Evolutionary conservation across 768 basidiomycete species (phyloP).

Genomic region (Pleurotus citrinopileatus): DNA sequence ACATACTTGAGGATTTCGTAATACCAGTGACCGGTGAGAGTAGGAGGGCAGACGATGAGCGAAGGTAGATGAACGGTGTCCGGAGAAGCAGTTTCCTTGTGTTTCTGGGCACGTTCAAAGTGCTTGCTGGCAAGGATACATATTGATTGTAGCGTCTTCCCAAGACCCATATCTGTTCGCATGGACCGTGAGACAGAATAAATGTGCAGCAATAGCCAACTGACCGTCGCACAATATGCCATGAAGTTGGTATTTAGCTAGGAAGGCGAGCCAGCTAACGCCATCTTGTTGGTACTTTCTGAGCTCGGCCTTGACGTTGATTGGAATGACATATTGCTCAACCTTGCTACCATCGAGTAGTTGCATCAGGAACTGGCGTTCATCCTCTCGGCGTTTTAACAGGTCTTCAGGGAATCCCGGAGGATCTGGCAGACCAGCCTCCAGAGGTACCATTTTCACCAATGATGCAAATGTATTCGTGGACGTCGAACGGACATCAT

Average conservation of each 20-base stretch:
- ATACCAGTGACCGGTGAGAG: constrained; percentile 98
- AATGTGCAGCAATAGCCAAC: constrained; percentile 16
- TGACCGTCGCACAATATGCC: constrained; percentile 96
- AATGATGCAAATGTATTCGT: constrained; percentile 98
- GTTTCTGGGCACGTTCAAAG: constrained; percentile 73
- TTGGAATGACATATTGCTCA: constrained; percentile 83
- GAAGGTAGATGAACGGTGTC: constrained; percentile 89
- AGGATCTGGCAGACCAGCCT: constrained; percentile 97
- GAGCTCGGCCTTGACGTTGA: constrained; percentile 87
- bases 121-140: constrained; percentile 96
- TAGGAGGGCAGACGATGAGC: constrained; percentile 94
- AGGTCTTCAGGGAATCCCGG: constrained; percentile 88
- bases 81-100: constrained; percentile 62
- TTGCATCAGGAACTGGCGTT: constrained; percentile 90
- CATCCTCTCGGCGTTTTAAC: constrained; percentile 78
- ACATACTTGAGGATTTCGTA: constrained; percentile 95
- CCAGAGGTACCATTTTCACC: constrained; percentile 97
- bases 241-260: constrained; percentile 96
- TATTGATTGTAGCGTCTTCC: constrained; percentile 97
- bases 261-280: constrained; percentile 97
- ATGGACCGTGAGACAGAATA: constrained; percentile 10
- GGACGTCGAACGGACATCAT: constrained; percentile 86
- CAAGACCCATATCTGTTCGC: constrained; percentile 97
- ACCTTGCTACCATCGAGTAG: constrained; percentile 95
- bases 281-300: constrained; percentile 98